phyloP scores from a whole-genome alignment of 2,329 filamentous ascomycete genomes.

The Colletotrichum camelliae region DNA sequence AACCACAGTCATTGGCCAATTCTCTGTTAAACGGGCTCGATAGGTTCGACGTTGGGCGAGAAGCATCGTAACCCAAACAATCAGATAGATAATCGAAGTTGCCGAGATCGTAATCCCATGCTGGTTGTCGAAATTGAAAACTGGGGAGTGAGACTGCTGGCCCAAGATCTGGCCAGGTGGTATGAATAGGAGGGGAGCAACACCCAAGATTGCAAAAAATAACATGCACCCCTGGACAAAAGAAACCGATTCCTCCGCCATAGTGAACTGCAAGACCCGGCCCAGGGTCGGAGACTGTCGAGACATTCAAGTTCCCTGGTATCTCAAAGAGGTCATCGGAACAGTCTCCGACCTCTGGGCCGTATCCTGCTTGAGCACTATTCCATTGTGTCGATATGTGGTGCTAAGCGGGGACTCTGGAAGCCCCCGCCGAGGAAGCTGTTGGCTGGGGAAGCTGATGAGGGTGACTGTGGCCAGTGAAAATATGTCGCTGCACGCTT shows the following conservation, averaged over 20 bases:
- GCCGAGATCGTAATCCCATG: background rate
- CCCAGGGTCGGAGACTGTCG: background rate
- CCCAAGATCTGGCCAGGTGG: too few relatives aligned
- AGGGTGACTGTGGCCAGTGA: too few relatives aligned
- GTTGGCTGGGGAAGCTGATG: too few relatives aligned
- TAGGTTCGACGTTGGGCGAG: too few relatives aligned
- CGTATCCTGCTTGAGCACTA: background rate
- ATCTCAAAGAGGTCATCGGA: background rate
- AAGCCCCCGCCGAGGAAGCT: background rate
- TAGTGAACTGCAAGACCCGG: background rate
- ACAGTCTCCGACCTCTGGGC: background rate
- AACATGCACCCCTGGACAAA: background rate
- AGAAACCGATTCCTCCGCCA: background rate
- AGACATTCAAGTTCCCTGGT: background rate
- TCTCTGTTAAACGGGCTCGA: too few relatives aligned
- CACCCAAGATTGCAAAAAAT: background rate
- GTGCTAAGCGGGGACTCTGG: background rate
- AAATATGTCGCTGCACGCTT: fast-evolving
- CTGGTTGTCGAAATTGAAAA: too few relatives aligned
- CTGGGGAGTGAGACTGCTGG: too few relatives aligned
- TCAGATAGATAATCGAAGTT: too few relatives aligned
- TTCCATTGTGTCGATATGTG: background rate
- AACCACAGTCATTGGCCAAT: too few relatives aligned
- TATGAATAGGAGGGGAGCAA: background rate
- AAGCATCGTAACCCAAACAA: background rate